phyloP scores from a whole-genome alignment of 2,329 filamentous ascomycete species.

The Cladophialophora bantiana region DNA sequence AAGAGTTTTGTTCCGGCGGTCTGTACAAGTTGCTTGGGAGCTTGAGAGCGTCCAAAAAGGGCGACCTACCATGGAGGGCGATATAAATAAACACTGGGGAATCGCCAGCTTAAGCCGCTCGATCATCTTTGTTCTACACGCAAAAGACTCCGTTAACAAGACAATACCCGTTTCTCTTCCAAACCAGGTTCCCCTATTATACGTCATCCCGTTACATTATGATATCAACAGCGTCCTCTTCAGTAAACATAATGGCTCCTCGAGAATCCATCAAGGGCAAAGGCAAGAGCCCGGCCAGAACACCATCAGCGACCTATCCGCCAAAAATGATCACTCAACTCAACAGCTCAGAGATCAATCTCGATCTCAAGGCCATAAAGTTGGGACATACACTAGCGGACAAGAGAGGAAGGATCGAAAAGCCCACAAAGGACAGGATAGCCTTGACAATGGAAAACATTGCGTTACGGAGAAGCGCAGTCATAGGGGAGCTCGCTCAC shows the following conservation, averaged over 20 bases:
- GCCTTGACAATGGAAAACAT: neutral
- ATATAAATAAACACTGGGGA: neutral
- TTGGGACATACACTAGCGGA: neutral
- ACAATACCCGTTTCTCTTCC: neutral
- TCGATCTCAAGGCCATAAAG: neutral
- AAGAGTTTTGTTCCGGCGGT: no score
- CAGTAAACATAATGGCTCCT: neutral
- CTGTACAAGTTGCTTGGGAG: neutral
- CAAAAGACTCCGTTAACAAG: neutral
- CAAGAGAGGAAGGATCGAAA: neutral
- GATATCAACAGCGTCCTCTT: neutral
- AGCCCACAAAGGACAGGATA: neutral
- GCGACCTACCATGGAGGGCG: neutral
- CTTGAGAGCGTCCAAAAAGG: neutral
- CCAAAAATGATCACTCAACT: neutral
- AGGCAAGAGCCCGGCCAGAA: neutral
- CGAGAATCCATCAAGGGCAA: neutral
- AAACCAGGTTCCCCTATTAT: neutral
- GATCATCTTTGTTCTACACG: neutral
- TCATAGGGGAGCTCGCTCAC: neutral
- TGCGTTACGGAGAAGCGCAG: neutral
- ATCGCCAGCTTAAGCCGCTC: neutral
- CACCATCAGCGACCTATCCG: neutral
- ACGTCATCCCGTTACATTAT: neutral
- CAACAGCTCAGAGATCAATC: neutral